Evolutionary conservation across 208 protist genomes (phyloP).

Genomic region (Borovskyia barvae): DNA sequence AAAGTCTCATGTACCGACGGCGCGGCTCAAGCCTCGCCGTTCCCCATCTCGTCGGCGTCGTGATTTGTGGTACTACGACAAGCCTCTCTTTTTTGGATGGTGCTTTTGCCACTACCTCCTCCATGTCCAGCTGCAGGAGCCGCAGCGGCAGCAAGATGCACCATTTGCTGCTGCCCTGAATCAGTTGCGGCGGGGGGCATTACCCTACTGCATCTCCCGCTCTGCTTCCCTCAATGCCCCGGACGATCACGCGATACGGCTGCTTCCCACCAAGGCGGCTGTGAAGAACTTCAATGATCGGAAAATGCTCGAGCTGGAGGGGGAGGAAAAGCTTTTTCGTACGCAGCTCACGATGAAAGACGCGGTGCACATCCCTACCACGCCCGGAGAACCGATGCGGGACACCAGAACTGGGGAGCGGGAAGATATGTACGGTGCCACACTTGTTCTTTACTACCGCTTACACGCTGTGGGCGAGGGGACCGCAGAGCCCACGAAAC

Average conservation of each 20-base stretch:
- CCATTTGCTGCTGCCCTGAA: constrained; percentile 67
- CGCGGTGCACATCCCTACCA: neutral
- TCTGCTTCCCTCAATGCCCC: constrained; percentile 55
- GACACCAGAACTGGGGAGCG: neutral
- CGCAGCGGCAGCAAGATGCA: constrained; percentile 48
- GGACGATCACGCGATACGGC: constrained; percentile 57
- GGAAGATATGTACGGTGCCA: neutral
- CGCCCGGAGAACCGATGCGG: neutral
- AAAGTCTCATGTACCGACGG: no score
- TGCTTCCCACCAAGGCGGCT: constrained; percentile 57
- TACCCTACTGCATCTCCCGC: constrained; percentile 61
- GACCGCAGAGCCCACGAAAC: neutral
- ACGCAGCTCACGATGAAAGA: constrained; percentile 30
- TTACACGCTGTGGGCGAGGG: neutral
- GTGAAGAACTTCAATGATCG: constrained; percentile 71
- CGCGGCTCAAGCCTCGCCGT: no score
- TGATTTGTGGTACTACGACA: constrained; percentile 34
- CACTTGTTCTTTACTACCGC: constrained; percentile 18
- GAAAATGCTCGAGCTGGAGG: constrained; percentile 66
- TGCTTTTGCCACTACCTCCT: constrained; percentile 62
- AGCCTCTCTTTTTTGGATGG: constrained; percentile 65
- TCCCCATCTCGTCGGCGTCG: neutral
- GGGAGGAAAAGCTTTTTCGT: constrained; percentile 39
- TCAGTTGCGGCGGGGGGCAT: constrained; percentile 49
- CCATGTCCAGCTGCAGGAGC: constrained; percentile 56